Evolutionary conservation across 352 stramenopile species (phyloP), one percentile per base, ranked within the genome.

Genomic region (Pythium phragmitis): DNA sequence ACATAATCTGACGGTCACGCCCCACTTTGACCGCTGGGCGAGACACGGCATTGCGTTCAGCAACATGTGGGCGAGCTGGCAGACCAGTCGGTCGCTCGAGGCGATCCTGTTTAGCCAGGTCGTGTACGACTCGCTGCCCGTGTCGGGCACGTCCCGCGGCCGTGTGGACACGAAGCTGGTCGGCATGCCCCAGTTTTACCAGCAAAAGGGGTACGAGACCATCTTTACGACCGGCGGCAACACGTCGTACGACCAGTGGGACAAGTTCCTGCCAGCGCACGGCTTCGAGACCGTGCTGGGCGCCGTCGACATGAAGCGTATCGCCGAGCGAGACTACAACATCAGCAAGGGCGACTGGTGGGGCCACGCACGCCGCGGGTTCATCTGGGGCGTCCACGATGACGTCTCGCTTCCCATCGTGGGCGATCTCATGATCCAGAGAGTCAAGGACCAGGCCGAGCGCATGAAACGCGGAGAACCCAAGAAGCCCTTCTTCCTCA

Each of bases 51-150:
- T 89, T 16, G 69, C 74, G 1, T 77, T 89, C 54, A 65, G 45
- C 9, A 89, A 87, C 23, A 67, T 87, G 41, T 89, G 80, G 77
- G 83, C 80, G 8, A 87, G 76, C 41, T 85, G 69, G 69, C 55
- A 69, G 13, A 87, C 80, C 16, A 89, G 77, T 71, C 75, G 80
- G 1, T 87, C 80, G 1, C 23, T 89, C 1, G 77, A 87, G 56
- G 85, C 75, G 53, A 73, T 85, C 33, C 34, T 84, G 12, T 89
- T 77, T 43, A 73, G 58, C 0, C 77, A 89, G 45, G 46, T 89
- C 7, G 73, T 75, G 16, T 84, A 78, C 50, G 76, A 87, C 41
- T 77, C 62, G 36, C 58, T 77, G 11, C 43, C 63, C 0, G 55
- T 80, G 33, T 76, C 74, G 0, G 80, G 75, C 4, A 82, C 73